Evolutionary conservation across 495 filamentous ascomycete species (phyloP).

Genomic region (Pseudotulostoma volvatum): DNA sequence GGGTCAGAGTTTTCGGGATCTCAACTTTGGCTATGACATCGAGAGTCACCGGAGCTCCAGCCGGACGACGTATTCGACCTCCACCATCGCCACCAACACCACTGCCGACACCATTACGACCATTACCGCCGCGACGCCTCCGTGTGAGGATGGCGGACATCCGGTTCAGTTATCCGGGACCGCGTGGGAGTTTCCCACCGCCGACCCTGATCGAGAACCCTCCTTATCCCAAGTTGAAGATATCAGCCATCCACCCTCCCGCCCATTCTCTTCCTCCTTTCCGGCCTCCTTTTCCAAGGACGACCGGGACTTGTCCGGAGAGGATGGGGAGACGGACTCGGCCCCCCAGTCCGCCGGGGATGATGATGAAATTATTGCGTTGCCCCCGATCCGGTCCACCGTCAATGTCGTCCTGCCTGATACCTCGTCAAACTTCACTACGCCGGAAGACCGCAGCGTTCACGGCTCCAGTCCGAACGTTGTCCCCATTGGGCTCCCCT

Average conservation of each 20-base stretch:
- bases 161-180: slow-evolving; percentile 14
- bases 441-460: slow-evolving; percentile 7
- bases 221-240: slow-evolving; percentile 20
- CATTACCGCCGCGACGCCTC: slow-evolving; percentile 1
- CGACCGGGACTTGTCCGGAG: not conserved
- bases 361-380: slow-evolving; percentile 19
- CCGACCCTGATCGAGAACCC: slow-evolving; percentile 29
- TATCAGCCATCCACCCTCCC: slow-evolving; percentile 8
- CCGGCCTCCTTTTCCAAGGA: slow-evolving; percentile 18
- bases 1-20: slow-evolving; percentile 22
- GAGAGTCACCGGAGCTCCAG: slow-evolving; percentile 4
- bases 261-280: slow-evolving; percentile 10
- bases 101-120: slow-evolving; percentile 17
- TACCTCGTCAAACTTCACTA: slow-evolving; percentile 8
- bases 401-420: slow-evolving; percentile 26
- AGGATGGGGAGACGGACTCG: not conserved
- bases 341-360: not conserved
- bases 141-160: too few relatives aligned
- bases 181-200: slow-evolving; percentile 26
- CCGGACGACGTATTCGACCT: slow-evolving; percentile 1
- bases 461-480: slow-evolving; percentile 27
- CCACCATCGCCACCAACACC: slow-evolving; percentile 16
- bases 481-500: slow-evolving; percentile 25
- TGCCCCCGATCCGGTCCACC: slow-evolving; percentile 23
- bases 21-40: slow-evolving; percentile 15